Percentiles rank a stretch among this genome's conserved stretches.
Evolutionary conservation across 1,139 yeast species (phyloP).

Genomic region (Geotrichum reessii): DNA sequence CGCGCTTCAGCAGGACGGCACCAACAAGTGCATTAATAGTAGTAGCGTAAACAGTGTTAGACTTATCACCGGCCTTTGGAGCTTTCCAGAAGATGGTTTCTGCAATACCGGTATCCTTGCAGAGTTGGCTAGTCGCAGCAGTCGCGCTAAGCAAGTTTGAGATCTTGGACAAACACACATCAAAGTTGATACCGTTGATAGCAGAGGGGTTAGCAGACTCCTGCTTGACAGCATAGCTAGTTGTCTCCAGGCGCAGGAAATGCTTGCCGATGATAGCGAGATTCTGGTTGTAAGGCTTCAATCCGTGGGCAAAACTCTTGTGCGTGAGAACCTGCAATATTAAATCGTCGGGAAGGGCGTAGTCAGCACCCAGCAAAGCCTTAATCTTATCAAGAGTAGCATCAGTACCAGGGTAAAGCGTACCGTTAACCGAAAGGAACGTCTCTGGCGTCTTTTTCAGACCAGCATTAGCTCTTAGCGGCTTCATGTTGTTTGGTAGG

Average conservation of each 20-base stretch:
- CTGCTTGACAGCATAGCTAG: conserved; percentile 45
- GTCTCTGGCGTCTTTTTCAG: conserved; percentile 70
- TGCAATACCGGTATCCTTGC: conserved; percentile 30
- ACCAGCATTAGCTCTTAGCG: conserved; percentile 57
- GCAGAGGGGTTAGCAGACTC: conserved; percentile 37
- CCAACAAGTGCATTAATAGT: conserved; percentile 74
- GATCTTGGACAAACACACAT: conserved; percentile 32
- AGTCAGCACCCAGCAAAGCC: conserved; percentile 49
- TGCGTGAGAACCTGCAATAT: conserved; percentile 80
- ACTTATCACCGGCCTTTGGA: conserved; percentile 27
- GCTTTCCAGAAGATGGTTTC: conserved; percentile 66
- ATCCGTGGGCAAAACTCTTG: conserved; percentile 89
- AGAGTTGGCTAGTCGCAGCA: conserved; percentile 42
- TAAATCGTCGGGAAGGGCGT: conserved; percentile 40
- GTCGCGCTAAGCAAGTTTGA: conserved; percentile 33
- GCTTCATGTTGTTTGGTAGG: conserved; percentile 40
- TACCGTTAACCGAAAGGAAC: conserved; percentile 55
- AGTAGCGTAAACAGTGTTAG: conserved; percentile 56
- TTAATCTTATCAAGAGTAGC: conserved; percentile 48
- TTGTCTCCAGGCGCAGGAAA: conserved; percentile 55
- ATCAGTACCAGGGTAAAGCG: conserved; percentile 50
- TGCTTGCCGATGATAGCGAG: conserved; percentile 74
- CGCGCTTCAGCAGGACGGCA: conserved; percentile 67
- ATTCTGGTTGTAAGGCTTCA: conserved; percentile 82
- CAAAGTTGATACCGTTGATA: conserved; percentile 56